Evolutionary conservation across 164 flowering plant species (phyloP), one percentile per base, ranked within the genome.

Genomic region (Magnolia changhungtana): DNA sequence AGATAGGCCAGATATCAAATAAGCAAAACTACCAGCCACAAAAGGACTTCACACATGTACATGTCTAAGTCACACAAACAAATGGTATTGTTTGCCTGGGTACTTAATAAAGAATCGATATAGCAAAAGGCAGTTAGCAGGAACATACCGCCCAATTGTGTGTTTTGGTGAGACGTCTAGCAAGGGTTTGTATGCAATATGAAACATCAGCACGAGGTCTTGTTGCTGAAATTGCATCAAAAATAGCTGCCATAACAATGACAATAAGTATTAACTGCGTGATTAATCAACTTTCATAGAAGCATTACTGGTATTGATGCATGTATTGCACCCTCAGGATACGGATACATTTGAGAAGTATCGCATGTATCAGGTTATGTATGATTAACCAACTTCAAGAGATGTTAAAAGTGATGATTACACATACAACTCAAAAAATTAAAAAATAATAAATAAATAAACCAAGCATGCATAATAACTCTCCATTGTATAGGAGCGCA

Each of bases 91-190:
- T 37, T 37, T 37, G 45, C 45, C 45, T 37, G 45, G 45, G 45
- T 37, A 37, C 45, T 37, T 37, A 55, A 16, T 55, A 55, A 55
- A 55, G 18, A 2, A 55, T 8, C 13, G 61, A 55, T 55, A 55
- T 3, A 55, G 61, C 19, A 55, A 55, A 11, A 55, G 61, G 18
- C 13, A 58, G 18, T 50, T 4, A 8, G 51, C 23, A 51, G 77
- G 63, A 73, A 69, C 85, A 75, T 87, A 89, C 92, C 55, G 85
- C 81, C 92, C 92, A 89, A 74, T 75, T 82, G 65, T 80, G 87
- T 1, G 92, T 88, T 63, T 83, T 88, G 7, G 86, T 50, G 20
- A 89, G 83, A 27, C 92, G 88, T 75, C 74, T 87, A 37, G 88
- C 76, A 76, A 89, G 86, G 66, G 80, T 82, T 73, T 81, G 83